Conservation (phyloP, 176 grass and related monocot species). For the Thalia dealbata region DNA sequence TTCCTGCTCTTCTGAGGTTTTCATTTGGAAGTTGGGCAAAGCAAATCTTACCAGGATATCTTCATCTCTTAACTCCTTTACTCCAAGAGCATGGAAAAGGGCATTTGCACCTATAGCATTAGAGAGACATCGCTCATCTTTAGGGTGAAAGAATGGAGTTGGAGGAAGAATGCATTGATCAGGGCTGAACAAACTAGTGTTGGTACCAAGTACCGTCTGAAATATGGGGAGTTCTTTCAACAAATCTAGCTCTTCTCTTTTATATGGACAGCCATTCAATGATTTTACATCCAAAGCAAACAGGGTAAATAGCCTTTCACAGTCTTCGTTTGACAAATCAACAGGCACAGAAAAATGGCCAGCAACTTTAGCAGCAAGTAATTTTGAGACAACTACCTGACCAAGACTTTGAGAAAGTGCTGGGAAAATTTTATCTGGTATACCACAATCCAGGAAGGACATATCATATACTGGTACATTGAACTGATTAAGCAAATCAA, state of each 20-base stretch:
- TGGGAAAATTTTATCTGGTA: conserved; percentile 49
- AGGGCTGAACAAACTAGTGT: conserved; percentile 55
- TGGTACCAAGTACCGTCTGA: conserved; percentile 69
- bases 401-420: conserved; percentile 42
- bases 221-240: conserved; percentile 89
- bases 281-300: conserved; percentile 71
- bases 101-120: conserved; percentile 42
- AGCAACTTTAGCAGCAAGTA: conserved; percentile 54
- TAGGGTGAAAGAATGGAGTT: conserved; percentile 74
- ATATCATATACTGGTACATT: conserved; percentile 72
- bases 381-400: conserved; percentile 51
- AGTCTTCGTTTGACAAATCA: conserved; percentile 54
- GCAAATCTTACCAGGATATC: conserved; percentile 87
- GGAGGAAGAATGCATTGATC: conserved; percentile 71
- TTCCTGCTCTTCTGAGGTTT: conserved; percentile 73
- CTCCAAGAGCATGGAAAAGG: conserved; percentile 63
- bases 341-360: conserved; percentile 50
- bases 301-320: conserved; percentile 55
- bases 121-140: conserved; percentile 53
- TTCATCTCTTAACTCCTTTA: conserved; percentile 73
- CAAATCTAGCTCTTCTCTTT: conserved; percentile 68
- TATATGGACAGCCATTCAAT: conserved; percentile 38
- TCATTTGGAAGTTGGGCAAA: conserved; percentile 66
- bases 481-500: conserved; percentile 64
- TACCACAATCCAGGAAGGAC: conserved; percentile 62